These are phyloP conservation scores for Dactylellina haptotyla DNA, from an alignment of 2,329 filamentous ascomycete species.

Conservation along the genomic window DNA sequence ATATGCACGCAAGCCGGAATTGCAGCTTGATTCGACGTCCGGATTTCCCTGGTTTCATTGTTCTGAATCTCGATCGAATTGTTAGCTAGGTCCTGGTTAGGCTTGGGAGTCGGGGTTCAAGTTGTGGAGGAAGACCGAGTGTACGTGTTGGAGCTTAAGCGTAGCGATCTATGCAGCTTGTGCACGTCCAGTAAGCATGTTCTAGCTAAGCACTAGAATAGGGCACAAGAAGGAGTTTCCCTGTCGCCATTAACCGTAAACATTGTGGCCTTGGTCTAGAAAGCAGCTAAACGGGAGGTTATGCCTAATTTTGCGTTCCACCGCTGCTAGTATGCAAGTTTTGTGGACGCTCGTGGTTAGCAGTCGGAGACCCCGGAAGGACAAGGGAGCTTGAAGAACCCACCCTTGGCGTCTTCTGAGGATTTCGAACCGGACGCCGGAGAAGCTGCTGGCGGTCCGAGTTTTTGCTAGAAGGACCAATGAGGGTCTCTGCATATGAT, in stretches of 20 bases:
- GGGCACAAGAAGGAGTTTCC: neutral
- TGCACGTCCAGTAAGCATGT: neutral
- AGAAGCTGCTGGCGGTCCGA: too few species aligned
- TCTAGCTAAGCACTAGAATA: neutral
- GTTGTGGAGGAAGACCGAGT: too few species aligned
- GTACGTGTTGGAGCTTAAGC: too few species aligned
- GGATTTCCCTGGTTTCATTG: too few species aligned
- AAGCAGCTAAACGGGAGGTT: constrained; percentile 2
- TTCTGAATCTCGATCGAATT: too few species aligned
- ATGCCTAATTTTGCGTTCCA: constrained; percentile 2
- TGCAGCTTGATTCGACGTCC: too few species aligned
- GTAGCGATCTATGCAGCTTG: too few species aligned
- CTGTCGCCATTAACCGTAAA: neutral
- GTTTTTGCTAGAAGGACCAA: constrained; percentile 1
- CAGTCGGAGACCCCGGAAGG: constrained; percentile 22
- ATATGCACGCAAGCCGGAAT: too few species aligned
- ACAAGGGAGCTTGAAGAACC: constrained; percentile 22
- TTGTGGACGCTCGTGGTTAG: constrained; percentile 25
- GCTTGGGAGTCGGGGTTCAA: too few species aligned
- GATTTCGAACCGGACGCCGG: too few species aligned
- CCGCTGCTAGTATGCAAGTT: neutral
- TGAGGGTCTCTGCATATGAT: neutral
- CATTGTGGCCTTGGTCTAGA: neutral
- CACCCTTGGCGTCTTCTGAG: too few species aligned
- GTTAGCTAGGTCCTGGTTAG: too few species aligned